Evolutionary conservation across 495 filamentous ascomycete species (phyloP).

Genomic region (Aspergillus cristatus): DNA sequence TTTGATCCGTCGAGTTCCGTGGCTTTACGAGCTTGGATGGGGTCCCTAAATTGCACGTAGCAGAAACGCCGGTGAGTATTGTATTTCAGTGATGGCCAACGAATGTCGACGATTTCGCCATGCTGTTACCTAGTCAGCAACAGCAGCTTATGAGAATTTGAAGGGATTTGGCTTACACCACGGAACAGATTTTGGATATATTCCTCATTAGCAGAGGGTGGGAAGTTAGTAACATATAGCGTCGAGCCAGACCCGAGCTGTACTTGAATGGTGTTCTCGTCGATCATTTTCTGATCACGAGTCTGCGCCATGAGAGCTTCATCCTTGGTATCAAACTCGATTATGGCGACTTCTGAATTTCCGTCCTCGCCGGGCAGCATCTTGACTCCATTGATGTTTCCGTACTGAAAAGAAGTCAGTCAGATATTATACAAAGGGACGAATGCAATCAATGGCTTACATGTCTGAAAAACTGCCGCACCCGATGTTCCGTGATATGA

Average conservation of each 20-base stretch:
- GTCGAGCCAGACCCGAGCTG: conserved; percentile 64
- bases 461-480: conserved; percentile 85
- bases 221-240: conserved; percentile 86
- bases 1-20: conserved; percentile 59
- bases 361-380: conserved; percentile 48
- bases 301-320: conserved; percentile 74
- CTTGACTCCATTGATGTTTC: conserved; percentile 67
- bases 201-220: conserved; percentile 70
- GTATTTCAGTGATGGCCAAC: conserved; percentile 83
- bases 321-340: conserved; percentile 76
- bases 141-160: not conserved
- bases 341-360: conserved; percentile 56
- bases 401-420: conserved; percentile 40
- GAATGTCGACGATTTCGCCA: conserved; percentile 75
- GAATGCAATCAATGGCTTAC: conserved; percentile 29
- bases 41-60: conserved; percentile 75
- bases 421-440: not conserved
- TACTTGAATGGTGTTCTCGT: conserved; percentile 60
- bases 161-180: conserved; percentile 31
- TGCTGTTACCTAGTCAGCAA: conserved; percentile 35
- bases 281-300: conserved; percentile 66
- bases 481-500: conserved; percentile 55
- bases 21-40: conserved; percentile 54
- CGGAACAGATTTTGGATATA: conserved; percentile 71
- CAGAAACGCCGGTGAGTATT: conserved; percentile 86